Evolutionary conservation across 768 basidiomycete species (phyloP).

Genomic region (Amanita inopinata): DNA sequence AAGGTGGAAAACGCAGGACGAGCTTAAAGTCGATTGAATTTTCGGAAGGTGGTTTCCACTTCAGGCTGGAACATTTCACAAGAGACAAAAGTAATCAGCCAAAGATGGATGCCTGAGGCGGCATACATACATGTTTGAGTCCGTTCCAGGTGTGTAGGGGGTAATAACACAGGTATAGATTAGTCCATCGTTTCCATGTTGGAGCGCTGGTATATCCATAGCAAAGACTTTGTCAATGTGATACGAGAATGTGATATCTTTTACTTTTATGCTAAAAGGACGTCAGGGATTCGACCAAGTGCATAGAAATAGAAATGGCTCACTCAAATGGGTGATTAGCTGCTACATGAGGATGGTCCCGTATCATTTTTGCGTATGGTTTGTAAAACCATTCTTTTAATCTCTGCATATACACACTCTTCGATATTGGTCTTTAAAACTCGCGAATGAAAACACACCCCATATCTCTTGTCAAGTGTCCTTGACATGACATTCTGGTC

Average conservation of each 20-base stretch:
- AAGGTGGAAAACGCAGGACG: conserved; percentile 83
- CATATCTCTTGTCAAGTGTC: conserved; percentile 79
- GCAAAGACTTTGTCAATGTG: conserved; percentile 79
- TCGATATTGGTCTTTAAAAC: conserved; percentile 5
- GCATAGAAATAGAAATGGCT: conserved; percentile 29
- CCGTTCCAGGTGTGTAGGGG: conserved; percentile 78
- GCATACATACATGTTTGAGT: conserved; percentile 71
- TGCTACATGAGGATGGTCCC: conserved; percentile 58
- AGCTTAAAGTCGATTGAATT: conserved; percentile 98
- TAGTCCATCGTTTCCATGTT: conserved; percentile 92
- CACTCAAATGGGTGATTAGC: conserved; percentile 68
- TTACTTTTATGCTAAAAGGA: conserved; percentile 67
- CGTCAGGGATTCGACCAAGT: not conserved
- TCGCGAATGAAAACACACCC: conserved; percentile 48
- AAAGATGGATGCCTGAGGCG: conserved; percentile 2
- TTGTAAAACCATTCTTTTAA: conserved; percentile 74
- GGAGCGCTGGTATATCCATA: conserved; percentile 72
- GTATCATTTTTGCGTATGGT: conserved; percentile 66
- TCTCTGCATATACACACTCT: conserved; percentile 36
- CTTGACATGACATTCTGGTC: conserved; percentile 81
- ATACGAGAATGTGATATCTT: conserved; percentile 82
- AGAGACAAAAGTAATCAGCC: conserved; percentile 7
- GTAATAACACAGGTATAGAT: conserved; percentile 91
- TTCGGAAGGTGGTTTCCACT: conserved; percentile 98
- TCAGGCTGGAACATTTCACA: too few species aligned